Evolutionary conservation across 179 eudicot species (phyloP), one percentile per base, ranked within the genome.

Genomic region (Spergularia azorica): DNA sequence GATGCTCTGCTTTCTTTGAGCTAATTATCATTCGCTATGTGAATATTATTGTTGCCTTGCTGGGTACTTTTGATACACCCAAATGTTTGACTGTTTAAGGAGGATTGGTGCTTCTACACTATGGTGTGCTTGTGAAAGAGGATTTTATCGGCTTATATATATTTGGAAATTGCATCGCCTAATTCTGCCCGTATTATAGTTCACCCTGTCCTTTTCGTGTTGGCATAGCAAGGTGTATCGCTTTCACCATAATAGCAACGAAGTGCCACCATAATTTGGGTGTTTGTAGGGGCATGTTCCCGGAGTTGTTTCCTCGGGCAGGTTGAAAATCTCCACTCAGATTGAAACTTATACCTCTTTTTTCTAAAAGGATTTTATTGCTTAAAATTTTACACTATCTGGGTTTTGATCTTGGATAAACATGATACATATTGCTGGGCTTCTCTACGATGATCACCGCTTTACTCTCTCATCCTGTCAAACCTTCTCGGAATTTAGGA

Each of bases 401-500:
- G 43, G 64, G 46, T 61, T 21, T 65, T 67, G 32, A 10, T 32
- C 48, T 65, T 18, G 2, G 51, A 69, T 66, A 15, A 63, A 16
- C 55, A 12, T 48, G 11, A 69, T 48, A 55, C 60, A 7, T 75
- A 21, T 43, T 39, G 36, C 58, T 56, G 2, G 18, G 20, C 41
- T 50, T 20, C 9, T 15, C 48, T 73, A 17, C 18, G n/a, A 1
- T 57, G 50, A 13, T 72, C 50, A 63, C 26, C 56, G 6, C 5
- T 8, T 32, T 15, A 36, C 32, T 50, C 68, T 20, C 71, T 41
- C 51, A 12, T 58, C 15, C 57, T 17, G 52, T 13, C 48, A 20
- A 41, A 43, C 46, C 39, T 68, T 62, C 15, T 68, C 15, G n/a
- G 16, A 55, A 63, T 14, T 39, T 32, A 67, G 77, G 59, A 43